Evolutionary conservation across 2,329 filamentous ascomycete species (phyloP), one percentile per base, ranked within the genome.

Genomic region (Fusarium tricinctum): DNA sequence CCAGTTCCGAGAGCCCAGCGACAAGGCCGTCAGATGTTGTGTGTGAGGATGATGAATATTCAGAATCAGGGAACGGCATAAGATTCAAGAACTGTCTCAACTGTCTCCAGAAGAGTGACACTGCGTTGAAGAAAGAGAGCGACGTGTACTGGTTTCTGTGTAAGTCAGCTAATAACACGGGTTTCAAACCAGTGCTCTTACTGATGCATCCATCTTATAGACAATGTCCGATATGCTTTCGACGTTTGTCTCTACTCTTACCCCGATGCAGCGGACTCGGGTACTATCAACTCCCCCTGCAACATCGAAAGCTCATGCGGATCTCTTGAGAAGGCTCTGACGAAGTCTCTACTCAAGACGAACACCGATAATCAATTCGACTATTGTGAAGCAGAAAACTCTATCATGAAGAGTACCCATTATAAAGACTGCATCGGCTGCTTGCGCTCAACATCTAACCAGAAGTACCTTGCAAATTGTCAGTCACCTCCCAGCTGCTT

Each of bases 401-500:
- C 73, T 0, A 68, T 62, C 0, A 80, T 85, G 30, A 65, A 70
- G 7, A 70, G 74, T 2, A 22, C 69, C 0, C 73, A 75, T 23
- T 71, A 81, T 8, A 73, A 79, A 17, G 64, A 77, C 0, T 86
- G 85, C 43, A 70, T 80, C 2, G 69, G 77, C 15, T 87, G 85
- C 30, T 75, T 86, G 6, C 74, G 77, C n/a, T 72, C 79, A 0
- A 83, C 78, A 19, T 60, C 74, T 0, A 69, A 79, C 7, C 82
- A 84, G 51, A 72, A 63, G 4, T 85, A 84, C 42, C 72, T 85
- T 3, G 76, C 83, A 4, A 86, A 87, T 67, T 86, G 85, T 86
- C 73, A 63, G 83, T 50, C n/a, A 12, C 9, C 4, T n/a, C 3
- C 13, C 6, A 22, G 10, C 14, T 15, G 3, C 8, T 12, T 26